phyloP scores from a whole-genome alignment of 805 yeast genomes.

The Ogataea pignaliae region DNA sequence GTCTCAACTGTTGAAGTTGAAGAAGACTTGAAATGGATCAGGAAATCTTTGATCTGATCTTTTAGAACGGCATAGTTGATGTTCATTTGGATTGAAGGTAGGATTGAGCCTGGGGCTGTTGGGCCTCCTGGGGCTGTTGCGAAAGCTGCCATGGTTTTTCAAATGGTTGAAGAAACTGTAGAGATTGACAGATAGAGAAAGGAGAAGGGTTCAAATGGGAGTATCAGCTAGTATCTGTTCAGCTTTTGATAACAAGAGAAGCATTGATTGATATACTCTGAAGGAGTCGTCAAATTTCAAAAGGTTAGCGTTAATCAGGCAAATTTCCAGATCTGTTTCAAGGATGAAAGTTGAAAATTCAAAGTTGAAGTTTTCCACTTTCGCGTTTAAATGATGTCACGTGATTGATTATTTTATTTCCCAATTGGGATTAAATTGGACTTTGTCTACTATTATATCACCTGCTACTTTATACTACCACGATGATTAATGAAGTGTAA shows the following conservation, averaged over 20 bases:
- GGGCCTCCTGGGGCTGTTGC: slow-evolving; percentile 13
- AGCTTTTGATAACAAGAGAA: neutral
- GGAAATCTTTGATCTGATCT: slow-evolving; percentile 56
- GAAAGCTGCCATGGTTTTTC: slow-evolving; percentile 19
- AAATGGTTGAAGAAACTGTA: too few relatives aligned
- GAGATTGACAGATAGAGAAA: too few relatives aligned
- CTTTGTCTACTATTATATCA: too few relatives aligned
- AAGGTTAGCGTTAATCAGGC: neutral
- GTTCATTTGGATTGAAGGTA: slow-evolving; percentile 26
- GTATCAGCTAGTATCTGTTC: too few relatives aligned
- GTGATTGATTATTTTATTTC: neutral
- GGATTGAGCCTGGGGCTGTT: slow-evolving; percentile 16
- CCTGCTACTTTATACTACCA: too few relatives aligned
- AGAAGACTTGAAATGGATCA: slow-evolving; percentile 57
- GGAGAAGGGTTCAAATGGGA: too few relatives aligned
- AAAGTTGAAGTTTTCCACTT: neutral
- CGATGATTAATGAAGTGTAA: too few relatives aligned
- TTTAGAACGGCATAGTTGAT: slow-evolving; percentile 63
- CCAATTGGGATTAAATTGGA: neutral
- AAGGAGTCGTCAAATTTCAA: neutral
- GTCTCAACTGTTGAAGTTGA: slow-evolving; percentile 18
- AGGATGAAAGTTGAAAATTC: neutral
- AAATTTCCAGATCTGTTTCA: too few relatives aligned
- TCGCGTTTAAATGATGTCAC: neutral
- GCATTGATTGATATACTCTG: neutral